Evolutionary conservation across 1,284 basidiomycete genomes (phyloP), one percentile per base, ranked within the genome.

Genomic region (Microbotryum intermedium): DNA sequence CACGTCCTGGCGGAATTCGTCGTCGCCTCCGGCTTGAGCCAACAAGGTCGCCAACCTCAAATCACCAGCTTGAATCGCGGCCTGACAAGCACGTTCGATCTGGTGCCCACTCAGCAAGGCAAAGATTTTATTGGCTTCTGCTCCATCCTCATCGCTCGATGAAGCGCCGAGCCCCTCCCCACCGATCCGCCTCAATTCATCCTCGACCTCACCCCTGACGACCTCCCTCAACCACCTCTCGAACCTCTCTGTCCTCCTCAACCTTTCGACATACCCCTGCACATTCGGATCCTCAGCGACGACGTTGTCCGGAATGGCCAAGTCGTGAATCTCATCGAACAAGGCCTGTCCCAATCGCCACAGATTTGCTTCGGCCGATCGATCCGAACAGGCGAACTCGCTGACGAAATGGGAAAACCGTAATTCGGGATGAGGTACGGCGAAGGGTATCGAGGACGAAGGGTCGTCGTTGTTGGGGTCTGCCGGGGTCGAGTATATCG

Each of bases 21-120:
- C 79, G 70, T 94, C 88, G 0, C 90, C 88, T 5, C 88, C 88
- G 10, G 83, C 83, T 74, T 98, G 93, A 6, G 91, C 83, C 50
- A 98, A 81, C n/a, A 99, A 80, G 1, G 90, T 92, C 0, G 94
- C 89, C 6, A 99, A 82, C 66, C 90, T 88, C 69, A 90, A 76
- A 70, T 90, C 88, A 9, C 86, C 85, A 8, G 82, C 82, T 56
- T 88, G 85, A 60, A 87, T 77, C 1, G 92, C 88, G 7, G 80
- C 79, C 57, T 87, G 81, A 67, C 85, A 86, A 2, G 95, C 93
- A 44, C 85, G 83, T 67, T 87, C 85, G 11, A 93, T 77, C 70
- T 97, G 90, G 73, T 97, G 83, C 2, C 92, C 93, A 0, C 87
- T 88, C 3, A 99, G 81, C 59, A 87, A 81, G 4, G 84, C 80